Conservation (phyloP, 805 yeast species). For the Cyberlindnera bimundalis region DNA sequence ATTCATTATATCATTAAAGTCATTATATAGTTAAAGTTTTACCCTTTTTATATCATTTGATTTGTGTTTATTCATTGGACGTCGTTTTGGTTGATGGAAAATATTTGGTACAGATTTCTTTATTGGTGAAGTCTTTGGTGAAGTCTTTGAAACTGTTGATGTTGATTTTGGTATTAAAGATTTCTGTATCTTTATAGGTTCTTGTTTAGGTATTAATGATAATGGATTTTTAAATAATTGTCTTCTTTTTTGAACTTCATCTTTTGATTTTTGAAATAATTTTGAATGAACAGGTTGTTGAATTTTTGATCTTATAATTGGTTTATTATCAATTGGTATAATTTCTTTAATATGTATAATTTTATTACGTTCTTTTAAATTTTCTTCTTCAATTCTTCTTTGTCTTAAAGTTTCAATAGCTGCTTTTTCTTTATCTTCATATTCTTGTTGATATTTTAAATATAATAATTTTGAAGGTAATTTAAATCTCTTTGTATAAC, state of each 20-base stretch:
- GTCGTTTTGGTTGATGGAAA: conserved; percentile 2
- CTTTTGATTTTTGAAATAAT: conserved; percentile 24
- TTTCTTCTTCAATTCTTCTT: conserved; percentile 28
- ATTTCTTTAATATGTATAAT: conserved; percentile 24
- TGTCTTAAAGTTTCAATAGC: conserved; percentile 34
- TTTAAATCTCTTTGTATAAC: conserved; percentile 26
- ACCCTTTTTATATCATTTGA: no score
- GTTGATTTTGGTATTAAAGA: background rate
- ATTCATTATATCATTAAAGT: no score
- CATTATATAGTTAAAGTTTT: no score
- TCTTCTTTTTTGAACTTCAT: conserved; percentile 20
- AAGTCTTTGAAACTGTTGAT: background rate
- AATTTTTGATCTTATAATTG: background rate
- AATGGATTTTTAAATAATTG: conserved; percentile 22
- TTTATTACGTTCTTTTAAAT: conserved; percentile 32
- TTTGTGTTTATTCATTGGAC: background rate
- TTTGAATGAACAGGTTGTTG: conserved; percentile 21
- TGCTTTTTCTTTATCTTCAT: conserved; percentile 30
- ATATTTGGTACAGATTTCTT: conserved; percentile 1
- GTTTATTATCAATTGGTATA: conserved; percentile 14
- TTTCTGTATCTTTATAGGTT: background rate
- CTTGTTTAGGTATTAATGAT: conserved; percentile 6
- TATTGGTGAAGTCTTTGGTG: background rate
- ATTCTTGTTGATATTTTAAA: conserved; percentile 32
- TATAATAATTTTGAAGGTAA: conserved; percentile 36